Evolutionary conservation across 2,329 filamentous ascomycete genomes (phyloP), one percentile per base, ranked within the genome.

Genomic region (Paramyrothecium sp.): DNA sequence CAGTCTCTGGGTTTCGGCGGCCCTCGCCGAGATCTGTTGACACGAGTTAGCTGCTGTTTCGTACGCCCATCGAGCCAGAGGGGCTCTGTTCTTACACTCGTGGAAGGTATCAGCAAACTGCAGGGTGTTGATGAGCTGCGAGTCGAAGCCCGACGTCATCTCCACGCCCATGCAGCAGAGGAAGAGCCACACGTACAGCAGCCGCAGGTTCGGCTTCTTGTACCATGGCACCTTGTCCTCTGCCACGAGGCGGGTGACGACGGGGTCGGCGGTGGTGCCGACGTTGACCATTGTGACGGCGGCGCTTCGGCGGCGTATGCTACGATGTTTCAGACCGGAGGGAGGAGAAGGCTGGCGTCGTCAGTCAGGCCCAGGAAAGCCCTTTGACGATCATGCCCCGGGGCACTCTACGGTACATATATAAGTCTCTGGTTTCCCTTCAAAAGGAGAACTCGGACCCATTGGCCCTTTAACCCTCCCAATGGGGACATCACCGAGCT

Each of bases 71-170:
- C 47, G 3, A 3, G 3, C n/a, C 8, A n/a, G 10, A 3, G 34
- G 4, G 10, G 26, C 10, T 30, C 1, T n/a, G 10, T 20, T 13
- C 64, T 1, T 64, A 73, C 74, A 77, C n/a, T 69, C 62, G 51
- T 74, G 69, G 67, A 73, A 78, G 5, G 67, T 62, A 44, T 66
- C 64, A 21, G 73, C 68, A 57, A 77, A 73, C 56, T 78, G 75
- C 1, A 78, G 65, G 0, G 73, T 75, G 60, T 76, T 77, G 64
- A 71, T 70, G n/a, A 71, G 61, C 55, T 71, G 80, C 3, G 77
- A 80, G 63, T 85, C 82, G 55, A 84, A 85, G 0, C 82, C 81
- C 3, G 79, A 82, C 0, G 82, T 84, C 59, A 82, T 81, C 67
- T 85, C 82, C 20, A 85, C 80, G 54, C 81, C 81, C 68, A 84